Conservation (phyloP, 768 basidiomycete genomes). For the Glaciozyma martinii region DNA sequence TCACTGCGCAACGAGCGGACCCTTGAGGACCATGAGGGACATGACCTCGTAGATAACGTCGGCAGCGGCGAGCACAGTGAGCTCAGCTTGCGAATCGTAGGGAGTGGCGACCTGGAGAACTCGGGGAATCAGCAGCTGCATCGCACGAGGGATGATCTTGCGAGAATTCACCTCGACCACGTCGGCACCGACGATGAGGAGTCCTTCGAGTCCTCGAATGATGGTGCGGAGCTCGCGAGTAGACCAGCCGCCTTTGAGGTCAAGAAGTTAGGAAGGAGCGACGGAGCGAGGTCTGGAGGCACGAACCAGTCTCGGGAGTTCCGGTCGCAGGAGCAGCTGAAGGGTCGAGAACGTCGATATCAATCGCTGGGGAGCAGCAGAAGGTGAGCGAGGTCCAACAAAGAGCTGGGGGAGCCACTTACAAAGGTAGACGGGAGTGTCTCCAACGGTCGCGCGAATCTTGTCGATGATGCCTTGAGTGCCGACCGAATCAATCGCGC, state of each 20-base stretch:
- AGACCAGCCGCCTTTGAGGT: slow-evolving; percentile 76
- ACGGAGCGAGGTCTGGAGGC: slow-evolving; percentile 49
- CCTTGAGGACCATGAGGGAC: slow-evolving; percentile 1
- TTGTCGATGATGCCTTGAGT: slow-evolving; percentile 58
- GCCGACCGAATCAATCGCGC: slow-evolving; percentile 12
- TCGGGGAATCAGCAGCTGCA: no score
- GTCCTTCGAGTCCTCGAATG: slow-evolving; percentile 63
- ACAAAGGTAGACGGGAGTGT: slow-evolving; percentile 64
- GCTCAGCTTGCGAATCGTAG: slow-evolving; percentile 51
- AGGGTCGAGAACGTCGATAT: slow-evolving; percentile 8
- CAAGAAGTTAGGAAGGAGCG: slow-evolving; percentile 32
- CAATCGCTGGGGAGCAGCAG: slow-evolving; percentile 50
- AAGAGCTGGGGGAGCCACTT: background rate
- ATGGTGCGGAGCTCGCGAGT: slow-evolving; percentile 71
- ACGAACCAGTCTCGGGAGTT: slow-evolving; percentile 64
- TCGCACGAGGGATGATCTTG: no score
- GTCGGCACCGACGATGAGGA: slow-evolving; percentile 68
- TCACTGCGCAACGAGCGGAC: background rate
- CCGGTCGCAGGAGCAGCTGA: slow-evolving; percentile 7
- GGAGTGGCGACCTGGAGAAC: slow-evolving; percentile 46
- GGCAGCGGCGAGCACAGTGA: background rate
- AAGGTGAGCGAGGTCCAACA: background rate
- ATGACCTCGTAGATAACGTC: slow-evolving; percentile 8
- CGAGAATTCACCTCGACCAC: slow-evolving; percentile 52
- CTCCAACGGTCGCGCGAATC: slow-evolving; percentile 63